These are phyloP conservation scores for Clarkia xantiana DNA, from an alignment of 345 rosid genomes.

Conservation along the genomic window DNA sequence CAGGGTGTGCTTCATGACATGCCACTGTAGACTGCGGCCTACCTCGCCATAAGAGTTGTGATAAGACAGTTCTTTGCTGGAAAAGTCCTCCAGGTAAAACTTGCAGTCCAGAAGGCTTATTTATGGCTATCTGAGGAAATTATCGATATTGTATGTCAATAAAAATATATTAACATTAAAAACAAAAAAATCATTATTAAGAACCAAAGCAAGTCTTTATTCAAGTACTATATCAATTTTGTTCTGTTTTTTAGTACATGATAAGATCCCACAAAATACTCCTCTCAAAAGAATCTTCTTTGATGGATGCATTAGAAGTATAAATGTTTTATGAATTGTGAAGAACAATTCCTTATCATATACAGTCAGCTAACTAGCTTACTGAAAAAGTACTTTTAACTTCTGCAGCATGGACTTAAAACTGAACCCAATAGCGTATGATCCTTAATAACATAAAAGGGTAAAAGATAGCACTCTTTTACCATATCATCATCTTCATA, in stretches of 20 bases:
- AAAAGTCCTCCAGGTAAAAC: conserved; percentile 90
- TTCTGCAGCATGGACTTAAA: too few relatives aligned
- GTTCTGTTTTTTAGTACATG: background rate
- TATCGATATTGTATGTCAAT: conserved; percentile 7
- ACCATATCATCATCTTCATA: conserved; percentile 75
- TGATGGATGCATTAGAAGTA: too few relatives aligned
- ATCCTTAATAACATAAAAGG: background rate
- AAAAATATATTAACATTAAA: background rate
- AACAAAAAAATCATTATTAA: background rate
- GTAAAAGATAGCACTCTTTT: conserved; percentile 4
- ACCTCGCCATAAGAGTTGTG: conserved; percentile 61
- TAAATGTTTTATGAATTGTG: too few relatives aligned
- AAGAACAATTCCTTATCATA: too few relatives aligned
- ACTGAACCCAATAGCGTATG: too few relatives aligned
- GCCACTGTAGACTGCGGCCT: conserved; percentile 14
- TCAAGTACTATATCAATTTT: background rate
- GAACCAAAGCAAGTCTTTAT: background rate
- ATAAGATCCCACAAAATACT: too few relatives aligned
- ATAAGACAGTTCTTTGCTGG: conserved; percentile 75
- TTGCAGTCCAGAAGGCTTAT: conserved; percentile 89
- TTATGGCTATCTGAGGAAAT: conserved; percentile 53
- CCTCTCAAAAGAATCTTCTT: too few relatives aligned
- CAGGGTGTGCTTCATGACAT: conserved; percentile 37
- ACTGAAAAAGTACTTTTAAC: too few relatives aligned
- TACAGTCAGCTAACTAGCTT: too few relatives aligned